phyloP scores from a whole-genome alignment of 2,329 filamentous ascomycete genomes.

The Tolypocladium capitatum region DNA sequence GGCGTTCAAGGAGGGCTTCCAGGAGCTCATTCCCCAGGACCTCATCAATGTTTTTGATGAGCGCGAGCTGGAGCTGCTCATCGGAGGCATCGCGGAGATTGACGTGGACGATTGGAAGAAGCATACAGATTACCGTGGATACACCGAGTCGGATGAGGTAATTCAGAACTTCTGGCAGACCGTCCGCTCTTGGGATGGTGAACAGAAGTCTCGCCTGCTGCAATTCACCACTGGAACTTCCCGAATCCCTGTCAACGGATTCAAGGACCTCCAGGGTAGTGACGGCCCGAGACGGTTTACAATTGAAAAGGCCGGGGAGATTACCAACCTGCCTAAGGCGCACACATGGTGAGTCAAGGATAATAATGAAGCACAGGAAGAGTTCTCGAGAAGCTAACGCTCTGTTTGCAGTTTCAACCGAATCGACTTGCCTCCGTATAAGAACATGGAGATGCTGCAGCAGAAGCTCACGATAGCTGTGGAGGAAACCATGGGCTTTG shows the following conservation, averaged over 20 bases:
- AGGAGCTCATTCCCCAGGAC: conserved; percentile 91
- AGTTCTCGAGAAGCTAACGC: not conserved
- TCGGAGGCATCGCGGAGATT: conserved; percentile 98
- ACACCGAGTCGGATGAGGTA: conserved; percentile 94
- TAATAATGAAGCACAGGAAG: not conserved
- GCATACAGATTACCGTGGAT: conserved; percentile 96
- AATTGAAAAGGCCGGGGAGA: conserved; percentile 92
- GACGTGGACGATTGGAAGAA: conserved; percentile 99
- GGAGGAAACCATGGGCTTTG: conserved; percentile 97
- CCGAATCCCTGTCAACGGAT: conserved; percentile 95
- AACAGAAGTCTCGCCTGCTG: conserved; percentile 90
- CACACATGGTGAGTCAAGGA: conserved; percentile 73
- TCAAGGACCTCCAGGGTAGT: conserved; percentile 96
- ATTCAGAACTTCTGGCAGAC: conserved; percentile 99
- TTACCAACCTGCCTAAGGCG: conserved; percentile 83
- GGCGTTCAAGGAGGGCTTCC: conserved; percentile 93
- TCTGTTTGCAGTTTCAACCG: conserved; percentile 74
- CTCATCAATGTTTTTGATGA: conserved; percentile 98
- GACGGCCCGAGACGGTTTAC: conserved; percentile 93
- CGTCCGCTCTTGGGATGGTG: conserved; percentile 91
- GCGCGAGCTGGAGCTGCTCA: conserved; percentile 87
- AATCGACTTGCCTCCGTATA: conserved; percentile 87
- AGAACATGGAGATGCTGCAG: conserved; percentile 71
- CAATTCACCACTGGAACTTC: conserved; percentile 97
- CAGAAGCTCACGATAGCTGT: conserved; percentile 92